Base-by-base conservation (phyloP, 345 rosid species). In the Crucihimalaya himalaica region DNA sequence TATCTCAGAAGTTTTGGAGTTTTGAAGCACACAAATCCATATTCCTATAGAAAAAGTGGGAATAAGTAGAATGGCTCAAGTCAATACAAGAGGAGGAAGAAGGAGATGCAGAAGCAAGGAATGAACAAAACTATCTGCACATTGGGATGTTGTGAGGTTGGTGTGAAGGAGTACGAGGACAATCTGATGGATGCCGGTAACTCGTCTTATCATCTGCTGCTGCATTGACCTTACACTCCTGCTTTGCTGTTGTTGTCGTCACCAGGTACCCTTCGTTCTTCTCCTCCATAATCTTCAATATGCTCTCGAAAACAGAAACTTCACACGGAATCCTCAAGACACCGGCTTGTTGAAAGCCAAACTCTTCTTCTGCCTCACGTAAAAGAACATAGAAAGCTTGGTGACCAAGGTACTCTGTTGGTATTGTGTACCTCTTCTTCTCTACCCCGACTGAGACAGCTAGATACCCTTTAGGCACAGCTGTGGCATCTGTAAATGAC, bases 281-380 rank as follows among this genome's bases (percentile, higher is more conserved):
- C n/a, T 85, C 83, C 68, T 80, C 82, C 73, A 85, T 81, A 25
- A 80, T 35, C 81, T 87, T 82, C 76, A 83, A 65, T 32, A 85
- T 81, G 28, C 62, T 84, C 65, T 83, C 84, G 15, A 88, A 88
- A 46, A 82, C 76, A 15, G 78, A 16, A n/a, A 82, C 90, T 70
- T 82, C 66, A 27, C 93, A 86, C 10, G 90, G 93, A 56, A 88
- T 86, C 80, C 86, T 83, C 37, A 90, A 72, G 32, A 88, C 84
- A 5, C 96, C 93, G 1, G 83, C 50, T 63, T 90, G 93, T 63
- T 86, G 91, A 79, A 90, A 86, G 58, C 96, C 97, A 8, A 89
- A 89, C 70, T 86, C 97, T 66, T 91, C 96, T 70, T 88, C 96
- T 7, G 97, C 93, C 58, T 82, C 83, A 60, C 82, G 83, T 0